Evolutionary conservation across 768 basidiomycete genomes (phyloP).

Genomic region (Crucibulum laeve): DNA sequence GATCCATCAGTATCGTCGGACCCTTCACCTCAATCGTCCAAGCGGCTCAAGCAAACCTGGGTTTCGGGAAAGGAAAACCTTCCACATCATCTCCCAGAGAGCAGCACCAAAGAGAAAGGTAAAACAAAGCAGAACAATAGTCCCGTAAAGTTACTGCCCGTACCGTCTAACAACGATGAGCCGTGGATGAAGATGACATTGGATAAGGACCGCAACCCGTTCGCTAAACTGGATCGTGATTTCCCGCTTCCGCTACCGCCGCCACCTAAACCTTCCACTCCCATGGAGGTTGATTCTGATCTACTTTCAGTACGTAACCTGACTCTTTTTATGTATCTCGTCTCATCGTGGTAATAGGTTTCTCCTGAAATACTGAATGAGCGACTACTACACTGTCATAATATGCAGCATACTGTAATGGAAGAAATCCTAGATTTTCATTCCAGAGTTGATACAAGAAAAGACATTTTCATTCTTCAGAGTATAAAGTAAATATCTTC

Average conservation of each 20-base stretch:
- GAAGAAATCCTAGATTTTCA: constrained; percentile 21
- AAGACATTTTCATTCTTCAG: constrained; percentile 39
- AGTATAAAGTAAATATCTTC: constrained; percentile 28
- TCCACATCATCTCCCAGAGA: background rate
- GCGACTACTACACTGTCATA: constrained; percentile 24
- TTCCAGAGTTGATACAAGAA: constrained; percentile 14
- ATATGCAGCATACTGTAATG: constrained; percentile 23
- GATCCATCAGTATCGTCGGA: constrained; percentile 27
- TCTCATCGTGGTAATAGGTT: constrained; percentile 21
- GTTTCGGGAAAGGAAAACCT: constrained; percentile 33
- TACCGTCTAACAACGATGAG: constrained; percentile 12
- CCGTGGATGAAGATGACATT: constrained; percentile 16
- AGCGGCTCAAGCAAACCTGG: constrained; percentile 24
- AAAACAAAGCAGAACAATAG: constrained; percentile 8
- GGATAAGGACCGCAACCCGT: constrained; percentile 19
- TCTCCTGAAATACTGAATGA: constrained; percentile 20
- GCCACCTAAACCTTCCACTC: background rate
- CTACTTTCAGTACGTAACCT: constrained; percentile 10
- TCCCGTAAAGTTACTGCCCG: background rate
- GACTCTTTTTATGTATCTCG: background rate
- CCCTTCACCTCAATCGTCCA: constrained; percentile 21
- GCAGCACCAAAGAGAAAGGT: constrained; percentile 12
- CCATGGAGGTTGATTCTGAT: constrained; percentile 10
- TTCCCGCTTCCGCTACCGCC: constrained; percentile 12
- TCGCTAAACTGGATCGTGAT: constrained; percentile 18